Evolutionary conservation across 805 yeast genomes (phyloP), one percentile per base, ranked within the genome.

Genomic region (Saccharomycopsis sp.): DNA sequence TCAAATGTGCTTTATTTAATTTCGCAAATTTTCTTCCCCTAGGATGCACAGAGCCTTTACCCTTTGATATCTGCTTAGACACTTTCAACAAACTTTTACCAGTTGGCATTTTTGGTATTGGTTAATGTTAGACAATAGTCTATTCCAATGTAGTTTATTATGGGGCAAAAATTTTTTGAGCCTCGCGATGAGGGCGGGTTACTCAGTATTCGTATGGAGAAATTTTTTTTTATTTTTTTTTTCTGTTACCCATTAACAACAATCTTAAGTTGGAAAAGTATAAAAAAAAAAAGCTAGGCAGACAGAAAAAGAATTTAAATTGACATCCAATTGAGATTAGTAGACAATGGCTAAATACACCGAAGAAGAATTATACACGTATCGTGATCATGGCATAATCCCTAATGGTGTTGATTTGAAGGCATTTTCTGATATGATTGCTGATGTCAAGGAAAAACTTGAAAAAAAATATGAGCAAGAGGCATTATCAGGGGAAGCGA

Each of bases 1-100:
- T 75, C 37, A 87, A 64, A 1, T 95, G 77, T n/a, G 97, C 97
- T 51, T 93, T 70, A 45, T 81, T 81, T 41, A 90, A 66, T 59
- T 83, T 86, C 62, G 82, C 82, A 61, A 87, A 83, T 62, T 88
- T 90, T 43, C 96, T 74, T 7, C 97, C 96, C 57, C 81, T 82
- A 19, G 95, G 93, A 59, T 90, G 97, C 6, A 32, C 26, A 19
- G 27, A 31, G 36, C 74, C 76, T 33, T 73, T 75, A 48, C 75
- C 66, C 54, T 72, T 72, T 46, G 74, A 66, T 44, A 79, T 63
- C 53, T 72, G 69, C 63, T 81, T 81, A 52, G 74, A 70, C 28
- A 85, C 82, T 55, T 84, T 85, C 19, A 68, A 61, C 42, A 85
- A 67, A 50, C 77, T 77, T 56, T 83, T 85, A 14, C 77, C 81